Base-by-base conservation (phyloP, 805 yeast genomes). In the Hemisphaericaspora nanyangensis region DNA sequence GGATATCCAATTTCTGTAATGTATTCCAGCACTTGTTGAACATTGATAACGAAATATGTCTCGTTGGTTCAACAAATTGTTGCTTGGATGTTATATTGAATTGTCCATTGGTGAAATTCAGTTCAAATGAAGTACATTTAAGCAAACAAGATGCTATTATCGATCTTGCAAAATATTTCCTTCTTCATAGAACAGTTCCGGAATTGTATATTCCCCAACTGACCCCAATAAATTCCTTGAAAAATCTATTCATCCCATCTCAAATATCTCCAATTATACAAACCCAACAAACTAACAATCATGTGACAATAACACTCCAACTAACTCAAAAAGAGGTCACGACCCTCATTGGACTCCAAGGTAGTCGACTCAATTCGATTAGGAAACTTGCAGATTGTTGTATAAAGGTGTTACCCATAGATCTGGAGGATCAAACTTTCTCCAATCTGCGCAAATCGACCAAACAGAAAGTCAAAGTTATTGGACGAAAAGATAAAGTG, bases 261-360 rank as follows among this genome's bases (percentile, higher is more conserved):
- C n/a, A n/a, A n/a, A n/a, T n/a, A n/a, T n/a, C n/a, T n/a, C n/a
- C n/a, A n/a, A n/a, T n/a, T n/a, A n/a, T n/a, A n/a, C n/a, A n/a
- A n/a, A n/a, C n/a, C n/a, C n/a, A n/a, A n/a, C n/a, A n/a, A 13
- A 11, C 24, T 3, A 35, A 35, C 10, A 7, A 19, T 7, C 19
- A 20, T 18, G 22, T 16, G 16, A 37, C 22, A 4, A 37, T 25
- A 13, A 25, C 31, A 13, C 15, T 47, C 11, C 15, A 26, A n/a
- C 32, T 50, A 17, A 40, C 36, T 6, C 48, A 49, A 33, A 45
- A 40, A 22, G 54, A 57, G 39, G 60, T 60, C 1, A 49, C 55
- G 17, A 47, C 44, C 16, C 37, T 61, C 2, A 50, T 61, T 19
- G 67, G 67, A 11, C 28, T 39, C 24, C 46, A 54, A 20, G 66